Percentiles rank a stretch among this genome's conserved stretches.
These are phyloP conservation scores for Nissolia schottii DNA, from an alignment of 306 rosid genomes.

Conservation along the genomic window DNA sequence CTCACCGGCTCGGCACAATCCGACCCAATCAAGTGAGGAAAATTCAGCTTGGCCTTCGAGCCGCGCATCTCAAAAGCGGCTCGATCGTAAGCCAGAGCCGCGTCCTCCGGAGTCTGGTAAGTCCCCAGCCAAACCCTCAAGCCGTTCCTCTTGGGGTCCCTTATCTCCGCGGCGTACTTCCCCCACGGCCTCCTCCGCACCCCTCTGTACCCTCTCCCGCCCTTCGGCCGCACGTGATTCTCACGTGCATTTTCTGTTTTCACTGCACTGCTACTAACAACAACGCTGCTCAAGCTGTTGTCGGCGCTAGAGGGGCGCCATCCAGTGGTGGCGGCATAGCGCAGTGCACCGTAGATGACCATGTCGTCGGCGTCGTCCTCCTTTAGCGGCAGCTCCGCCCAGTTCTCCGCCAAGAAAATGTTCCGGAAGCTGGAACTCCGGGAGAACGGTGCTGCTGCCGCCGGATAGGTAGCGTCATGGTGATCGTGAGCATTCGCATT, in stretches of 20 bases:
- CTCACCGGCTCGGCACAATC: neutral
- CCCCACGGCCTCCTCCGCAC: conserved; percentile 64
- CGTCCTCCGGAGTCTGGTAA: conserved; percentile 42
- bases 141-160: conserved; percentile 43
- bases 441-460: neutral
- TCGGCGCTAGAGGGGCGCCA: conserved; percentile 8
- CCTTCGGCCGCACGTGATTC: neutral
- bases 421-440: neutral
- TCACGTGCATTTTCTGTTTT: conserved; percentile 5
- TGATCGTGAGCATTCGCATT: neutral
- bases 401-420: conserved; percentile 24
- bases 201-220: conserved; percentile 28
- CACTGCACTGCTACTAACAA: no score
- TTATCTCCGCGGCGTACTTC: conserved; percentile 56
- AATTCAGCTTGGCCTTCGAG: conserved; percentile 51
- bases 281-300: neutral
- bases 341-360: conserved; percentile 24
- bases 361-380: conserved; percentile 36
- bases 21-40: conserved; percentile 44
- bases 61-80: conserved; percentile 60
- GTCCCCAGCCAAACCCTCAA: conserved; percentile 61
- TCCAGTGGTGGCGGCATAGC: conserved; percentile 26
- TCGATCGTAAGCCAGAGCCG: conserved; percentile 58
- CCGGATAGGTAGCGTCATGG: neutral
- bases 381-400: conserved; percentile 33